phyloP scores from a whole-genome alignment of 805 yeast species.

The Teunomyces panamensis region DNA sequence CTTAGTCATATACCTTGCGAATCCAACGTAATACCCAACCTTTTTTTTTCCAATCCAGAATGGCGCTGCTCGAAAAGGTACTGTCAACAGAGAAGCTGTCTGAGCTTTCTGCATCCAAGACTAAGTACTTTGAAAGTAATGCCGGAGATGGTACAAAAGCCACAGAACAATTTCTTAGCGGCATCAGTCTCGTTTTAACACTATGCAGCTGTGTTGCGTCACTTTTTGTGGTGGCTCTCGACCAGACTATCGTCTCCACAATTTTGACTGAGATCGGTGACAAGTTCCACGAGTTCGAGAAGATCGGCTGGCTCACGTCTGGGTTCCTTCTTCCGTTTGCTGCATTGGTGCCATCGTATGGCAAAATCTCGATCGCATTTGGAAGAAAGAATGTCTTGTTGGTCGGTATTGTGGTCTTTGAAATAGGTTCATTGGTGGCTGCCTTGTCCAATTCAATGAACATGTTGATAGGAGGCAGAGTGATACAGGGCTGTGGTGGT shows the following conservation, averaged over 20 bases:
- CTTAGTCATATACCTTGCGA: too few species aligned
- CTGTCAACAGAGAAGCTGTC: background rate
- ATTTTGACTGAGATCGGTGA: constrained; percentile 48
- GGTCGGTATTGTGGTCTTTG: constrained; percentile 51
- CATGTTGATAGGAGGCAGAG: constrained; percentile 68
- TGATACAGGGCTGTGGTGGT: constrained; percentile 68
- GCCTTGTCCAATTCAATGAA: constrained; percentile 56
- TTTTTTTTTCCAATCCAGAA: background rate
- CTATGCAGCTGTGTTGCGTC: constrained; percentile 26
- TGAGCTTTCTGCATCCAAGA: background rate
- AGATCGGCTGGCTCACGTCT: constrained; percentile 58
- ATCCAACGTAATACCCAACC: background rate
- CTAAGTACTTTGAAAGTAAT: constrained; percentile 31
- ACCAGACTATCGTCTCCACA: constrained; percentile 58
- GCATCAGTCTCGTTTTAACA: constrained; percentile 23
- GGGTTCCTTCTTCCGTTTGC: constrained; percentile 57
- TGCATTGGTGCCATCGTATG: constrained; percentile 54
- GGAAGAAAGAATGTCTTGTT: constrained; percentile 55
- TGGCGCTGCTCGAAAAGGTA: background rate
- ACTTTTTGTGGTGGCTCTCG: constrained; percentile 47
- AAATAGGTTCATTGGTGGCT: constrained; percentile 58
- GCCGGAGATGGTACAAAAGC: constrained; percentile 43
- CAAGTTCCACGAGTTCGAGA: constrained; percentile 47
- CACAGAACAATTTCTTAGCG: constrained; percentile 32
- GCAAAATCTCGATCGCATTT: constrained; percentile 51